These are phyloP conservation scores for Penicillium sp. DNA, from an alignment of 2,329 filamentous ascomycete species.

Conservation along the genomic window DNA sequence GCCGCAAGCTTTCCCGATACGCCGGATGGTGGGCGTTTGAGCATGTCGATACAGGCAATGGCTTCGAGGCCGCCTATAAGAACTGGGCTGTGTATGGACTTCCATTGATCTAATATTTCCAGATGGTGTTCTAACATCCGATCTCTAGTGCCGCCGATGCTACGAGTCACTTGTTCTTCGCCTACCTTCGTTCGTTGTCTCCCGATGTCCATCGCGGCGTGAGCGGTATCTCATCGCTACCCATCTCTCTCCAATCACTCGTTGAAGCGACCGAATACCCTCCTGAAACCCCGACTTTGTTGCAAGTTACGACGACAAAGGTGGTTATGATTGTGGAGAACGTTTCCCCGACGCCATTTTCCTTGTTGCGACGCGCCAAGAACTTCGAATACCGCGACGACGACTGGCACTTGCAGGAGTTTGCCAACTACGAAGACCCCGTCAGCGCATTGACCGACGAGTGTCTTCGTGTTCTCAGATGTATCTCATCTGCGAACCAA, in stretches of 20 bases:
- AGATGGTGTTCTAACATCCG: slow-evolving; percentile 30
- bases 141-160: slow-evolving; percentile 78
- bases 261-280: slow-evolving; percentile 93
- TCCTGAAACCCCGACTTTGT: slow-evolving; percentile 71
- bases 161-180: slow-evolving; percentile 95
- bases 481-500: slow-evolving; percentile 85
- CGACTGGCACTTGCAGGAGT: slow-evolving; percentile 78
- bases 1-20: slow-evolving; percentile 89
- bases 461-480: slow-evolving; percentile 83
- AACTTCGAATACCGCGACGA: slow-evolving; percentile 95
- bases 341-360: slow-evolving; percentile 91
- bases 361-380: slow-evolving; percentile 82
- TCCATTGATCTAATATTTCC: not conserved
- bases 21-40: slow-evolving; percentile 99
- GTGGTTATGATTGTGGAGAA: slow-evolving; percentile 96
- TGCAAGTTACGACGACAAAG: slow-evolving; percentile 79
- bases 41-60: slow-evolving; percentile 78
- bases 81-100: slow-evolving; percentile 71
- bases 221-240: slow-evolving; percentile 79
- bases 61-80: slow-evolving; percentile 92
- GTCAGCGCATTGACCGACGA: slow-evolving; percentile 87
- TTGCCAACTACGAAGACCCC: slow-evolving; percentile 86
- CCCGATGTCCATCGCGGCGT: slow-evolving; percentile 70
- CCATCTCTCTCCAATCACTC: slow-evolving; percentile 85
- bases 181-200: slow-evolving; percentile 85